phyloP scores from a whole-genome alignment of 116 monocot genomes.

The Papilionanthe hybrid region DNA sequence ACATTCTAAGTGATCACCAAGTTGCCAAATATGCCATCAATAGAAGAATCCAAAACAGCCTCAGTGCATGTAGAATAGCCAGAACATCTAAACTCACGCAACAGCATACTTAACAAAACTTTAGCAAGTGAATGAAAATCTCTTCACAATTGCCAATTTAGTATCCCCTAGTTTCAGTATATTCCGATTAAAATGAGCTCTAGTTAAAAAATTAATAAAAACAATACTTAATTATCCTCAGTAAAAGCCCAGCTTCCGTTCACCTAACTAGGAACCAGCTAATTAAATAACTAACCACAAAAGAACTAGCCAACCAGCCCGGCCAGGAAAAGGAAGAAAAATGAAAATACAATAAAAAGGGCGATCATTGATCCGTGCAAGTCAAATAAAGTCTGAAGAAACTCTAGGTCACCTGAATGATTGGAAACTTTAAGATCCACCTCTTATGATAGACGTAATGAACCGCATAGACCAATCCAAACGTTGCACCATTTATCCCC shows the following conservation, averaged over 20 bases:
- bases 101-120: not conserved
- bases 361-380: not conserved
- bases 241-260: not conserved
- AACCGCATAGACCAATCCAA: constrained; percentile 51
- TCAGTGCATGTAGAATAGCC: not conserved
- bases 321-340: not conserved
- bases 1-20: not conserved
- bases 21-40: not conserved
- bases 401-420: constrained; percentile 57
- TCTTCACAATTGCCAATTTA: not conserved
- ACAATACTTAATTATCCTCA: not conserved
- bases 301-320: not conserved
- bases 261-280: not conserved
- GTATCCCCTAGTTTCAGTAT: no score
- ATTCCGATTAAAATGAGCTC: not conserved
- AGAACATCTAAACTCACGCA: not conserved
- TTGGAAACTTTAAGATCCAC: constrained; percentile 70
- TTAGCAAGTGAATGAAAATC: not conserved
- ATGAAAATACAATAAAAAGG: not conserved
- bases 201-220: not conserved
- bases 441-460: constrained; percentile 44
- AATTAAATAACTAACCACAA: not conserved
- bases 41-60: not conserved
- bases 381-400: not conserved
- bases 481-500: constrained; percentile 44